A percentile compares a stretch with the other conserved stretches of the same genome.
Conservation (phyloP, 768 basidiomycete species). For the Cytidiella melzeri region DNA sequence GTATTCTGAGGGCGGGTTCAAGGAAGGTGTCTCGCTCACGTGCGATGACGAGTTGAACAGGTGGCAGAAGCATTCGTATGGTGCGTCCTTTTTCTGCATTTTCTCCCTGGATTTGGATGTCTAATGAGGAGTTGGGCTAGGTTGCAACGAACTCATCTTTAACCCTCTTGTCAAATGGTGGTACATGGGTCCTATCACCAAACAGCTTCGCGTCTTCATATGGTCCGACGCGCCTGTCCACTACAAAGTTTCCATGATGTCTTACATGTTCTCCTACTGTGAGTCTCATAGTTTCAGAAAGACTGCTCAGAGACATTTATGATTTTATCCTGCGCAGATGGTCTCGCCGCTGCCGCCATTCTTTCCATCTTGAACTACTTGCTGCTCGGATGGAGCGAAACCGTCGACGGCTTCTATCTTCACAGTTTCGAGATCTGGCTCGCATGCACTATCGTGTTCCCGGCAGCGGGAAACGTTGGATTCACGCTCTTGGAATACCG, state of each 20-base stretch:
- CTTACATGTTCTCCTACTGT: slow-evolving; percentile 50
- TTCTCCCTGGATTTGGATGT: neutral
- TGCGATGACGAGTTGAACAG: slow-evolving; percentile 87
- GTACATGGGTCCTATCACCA: slow-evolving; percentile 74
- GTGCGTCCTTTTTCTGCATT: slow-evolving; percentile 27
- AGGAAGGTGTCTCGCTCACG: slow-evolving; percentile 88
- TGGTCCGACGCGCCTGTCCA: slow-evolving; percentile 76
- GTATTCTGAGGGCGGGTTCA: slow-evolving; percentile 79
- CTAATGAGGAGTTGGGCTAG: slow-evolving; percentile 24
- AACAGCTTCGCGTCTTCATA: slow-evolving; percentile 68
- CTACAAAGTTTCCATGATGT: slow-evolving; percentile 78
- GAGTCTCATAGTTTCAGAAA: slow-evolving; percentile 14
- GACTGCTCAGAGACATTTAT: too few species aligned
- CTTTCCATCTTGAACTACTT: slow-evolving; percentile 69
- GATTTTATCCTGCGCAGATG: too few species aligned
- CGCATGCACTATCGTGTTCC: slow-evolving; percentile 65
- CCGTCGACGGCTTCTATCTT: slow-evolving; percentile 66
- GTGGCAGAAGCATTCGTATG: slow-evolving; percentile 88
- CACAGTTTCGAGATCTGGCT: slow-evolving; percentile 72
- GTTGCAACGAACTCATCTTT: slow-evolving; percentile 78
- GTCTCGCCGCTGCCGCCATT: slow-evolving; percentile 55
- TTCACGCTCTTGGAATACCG: slow-evolving; percentile 68
- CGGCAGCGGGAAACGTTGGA: slow-evolving; percentile 60
- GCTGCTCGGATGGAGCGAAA: slow-evolving; percentile 48
- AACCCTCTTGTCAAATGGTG: slow-evolving; percentile 78